Percentiles rank a stretch among this genome's conserved stretches.
phyloP scores from a whole-genome alignment of 2,329 filamentous ascomycete species.

The Epichloe typhina region DNA sequence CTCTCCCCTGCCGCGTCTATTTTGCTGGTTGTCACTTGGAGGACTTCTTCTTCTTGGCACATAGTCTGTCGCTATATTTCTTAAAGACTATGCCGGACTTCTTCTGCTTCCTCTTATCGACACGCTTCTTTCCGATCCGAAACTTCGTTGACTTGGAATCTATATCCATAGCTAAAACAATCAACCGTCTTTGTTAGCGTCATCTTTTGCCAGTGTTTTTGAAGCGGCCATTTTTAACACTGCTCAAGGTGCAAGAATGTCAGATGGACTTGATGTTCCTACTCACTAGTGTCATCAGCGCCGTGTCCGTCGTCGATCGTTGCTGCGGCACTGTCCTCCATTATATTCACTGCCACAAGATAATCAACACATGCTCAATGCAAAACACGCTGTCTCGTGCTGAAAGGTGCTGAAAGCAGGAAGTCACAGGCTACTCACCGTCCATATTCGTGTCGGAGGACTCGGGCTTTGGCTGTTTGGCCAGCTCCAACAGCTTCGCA shows the following conservation, averaged over 20 bases:
- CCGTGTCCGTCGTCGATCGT: constrained; percentile 19
- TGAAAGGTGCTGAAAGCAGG: constrained; percentile 5
- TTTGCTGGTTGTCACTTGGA: constrained; percentile 5
- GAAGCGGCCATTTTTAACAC: not conserved
- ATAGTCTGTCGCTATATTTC: constrained; percentile 40
- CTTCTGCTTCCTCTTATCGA: constrained; percentile 44
- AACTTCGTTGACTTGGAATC: constrained; percentile 32
- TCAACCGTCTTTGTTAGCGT: constrained; percentile 4
- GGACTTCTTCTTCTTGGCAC: constrained; percentile 28
- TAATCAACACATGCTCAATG: not conserved
- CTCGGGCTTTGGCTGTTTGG: constrained; percentile 60
- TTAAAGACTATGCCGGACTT: constrained; percentile 47
- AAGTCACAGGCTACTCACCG: constrained; percentile 14
- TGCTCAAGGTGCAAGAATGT: not conserved
- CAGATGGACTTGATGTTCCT: not conserved
- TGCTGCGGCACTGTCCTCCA: constrained; percentile 15
- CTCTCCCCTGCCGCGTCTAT: not conserved
- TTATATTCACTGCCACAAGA: constrained; percentile 7
- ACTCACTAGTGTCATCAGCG: constrained; percentile 12
- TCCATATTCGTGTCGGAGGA: constrained; percentile 37
- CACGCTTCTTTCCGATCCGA: constrained; percentile 33
- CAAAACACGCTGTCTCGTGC: not conserved
- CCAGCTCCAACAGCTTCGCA: constrained; percentile 71
- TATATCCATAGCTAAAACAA: constrained; percentile 39
- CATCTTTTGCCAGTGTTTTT: not conserved